Conservation (phyloP, 805 yeast species). For the Novakomyces olei region DNA sequence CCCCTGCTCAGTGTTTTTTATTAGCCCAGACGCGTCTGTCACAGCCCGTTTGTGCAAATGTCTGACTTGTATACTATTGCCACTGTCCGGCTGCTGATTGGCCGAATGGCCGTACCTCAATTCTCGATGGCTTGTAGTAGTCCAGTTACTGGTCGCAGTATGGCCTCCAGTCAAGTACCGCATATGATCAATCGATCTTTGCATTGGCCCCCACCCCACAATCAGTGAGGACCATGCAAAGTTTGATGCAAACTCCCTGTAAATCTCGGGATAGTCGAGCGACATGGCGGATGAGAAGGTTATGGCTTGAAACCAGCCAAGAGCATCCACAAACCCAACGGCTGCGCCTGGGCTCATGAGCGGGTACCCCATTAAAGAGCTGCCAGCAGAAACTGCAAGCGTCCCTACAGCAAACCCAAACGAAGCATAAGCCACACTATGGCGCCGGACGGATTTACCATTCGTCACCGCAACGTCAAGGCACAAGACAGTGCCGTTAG, state of each 20-base stretch:
- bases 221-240: constrained; percentile 16
- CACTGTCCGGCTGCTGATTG: constrained; percentile 4
- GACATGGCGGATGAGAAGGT: constrained; percentile 16
- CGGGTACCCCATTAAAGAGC: too few relatives aligned
- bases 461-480: constrained; percentile 13
- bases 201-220: constrained; percentile 15
- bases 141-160: neutral
- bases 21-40: neutral
- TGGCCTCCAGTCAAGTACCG: constrained; percentile 6
- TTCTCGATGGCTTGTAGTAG: neutral
- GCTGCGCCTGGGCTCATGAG: constrained; percentile 7
- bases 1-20: constrained; percentile 9
- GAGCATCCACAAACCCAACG: constrained; percentile 12
- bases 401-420: constrained; percentile 13
- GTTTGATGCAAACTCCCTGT: constrained; percentile 14
- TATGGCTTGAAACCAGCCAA: constrained; percentile 15
- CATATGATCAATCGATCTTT: constrained; percentile 13
- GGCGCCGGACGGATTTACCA: constrained; percentile 14
- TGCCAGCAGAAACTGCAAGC: constrained; percentile 12
- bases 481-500: constrained; percentile 11
- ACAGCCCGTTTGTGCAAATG: neutral
- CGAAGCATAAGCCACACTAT: constrained; percentile 13
- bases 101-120: neutral
- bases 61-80: constrained; percentile 1
- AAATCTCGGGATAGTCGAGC: constrained; percentile 15